Base-by-base conservation (phyloP, 163 green algal genomes). In the Scenedesmus sp. region DNA sequence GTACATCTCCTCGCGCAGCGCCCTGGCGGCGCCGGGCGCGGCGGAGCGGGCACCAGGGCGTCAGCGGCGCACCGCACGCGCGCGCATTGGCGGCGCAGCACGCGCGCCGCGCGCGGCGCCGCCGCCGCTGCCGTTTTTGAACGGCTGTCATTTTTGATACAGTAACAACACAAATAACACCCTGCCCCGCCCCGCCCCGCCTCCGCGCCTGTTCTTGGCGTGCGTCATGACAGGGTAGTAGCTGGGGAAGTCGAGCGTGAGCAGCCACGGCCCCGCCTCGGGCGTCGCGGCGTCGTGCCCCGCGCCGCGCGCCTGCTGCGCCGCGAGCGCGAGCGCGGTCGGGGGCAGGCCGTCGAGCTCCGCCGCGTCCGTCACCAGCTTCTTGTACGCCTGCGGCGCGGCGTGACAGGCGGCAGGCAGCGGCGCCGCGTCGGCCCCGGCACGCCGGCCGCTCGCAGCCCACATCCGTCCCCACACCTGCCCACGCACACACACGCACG, bases 231-330 rank as follows among this genome's bases (percentile, higher is more conserved):
- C 85, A 0, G 95, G 92, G 39, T 96, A 85, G 88, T 96, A 98
- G 48, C 82, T 94, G 44, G 96, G 95, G 64, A 96, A 92, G 88
- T 98, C 96, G 29, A 99, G 89, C 0, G 94, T 99, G 82, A 98
- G 88, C 11, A 98, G 81, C 96, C 94, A 98, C 26, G 96, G 96
- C 0, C 96, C 96, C 0, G 80, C 69, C 89, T 98, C 95, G 0
- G 91, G 20, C 11, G 93, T 97, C 9, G 94, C 85, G 7, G 54
- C 65, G 51, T 87, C 78, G 34, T 93, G 85, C 0, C 89, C 90
- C 63, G 91, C 88, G 28, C 72, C 67, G 20, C 70, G 82, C 10
- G 92, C 92, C 69, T 89, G 88, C 88, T 97, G 93, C 10, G 94
- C 91, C 15, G 92, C 92, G 57, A 97, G 83, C 4, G 78, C 92